A percentile compares a stretch with the other conserved stretches of the same genome.
Conservation (phyloP, 73 alveolate genomes). For the Stentor roeselii region DNA sequence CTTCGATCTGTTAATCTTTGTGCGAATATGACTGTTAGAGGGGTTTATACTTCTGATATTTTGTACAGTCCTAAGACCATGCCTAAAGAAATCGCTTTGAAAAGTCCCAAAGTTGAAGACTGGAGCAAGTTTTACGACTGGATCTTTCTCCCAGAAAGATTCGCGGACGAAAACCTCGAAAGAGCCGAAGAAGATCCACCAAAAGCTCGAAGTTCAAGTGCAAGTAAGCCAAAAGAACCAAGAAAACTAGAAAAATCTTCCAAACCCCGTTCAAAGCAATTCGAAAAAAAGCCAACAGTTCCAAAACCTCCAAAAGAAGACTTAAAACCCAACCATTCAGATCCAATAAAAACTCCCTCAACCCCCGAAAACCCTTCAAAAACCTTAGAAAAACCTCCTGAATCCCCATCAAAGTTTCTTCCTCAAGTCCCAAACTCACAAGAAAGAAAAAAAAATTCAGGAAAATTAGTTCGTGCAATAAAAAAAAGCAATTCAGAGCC, state of each 20-base stretch:
- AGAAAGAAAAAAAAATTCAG: not conserved
- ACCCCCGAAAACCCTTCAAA: not conserved
- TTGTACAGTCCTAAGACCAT: slow-evolving; percentile 58
- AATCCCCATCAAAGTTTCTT: too few species aligned
- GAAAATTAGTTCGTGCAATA: not conserved
- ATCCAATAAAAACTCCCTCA: not conserved
- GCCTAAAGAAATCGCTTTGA: slow-evolving; percentile 82
- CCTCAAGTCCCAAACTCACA: too few species aligned
- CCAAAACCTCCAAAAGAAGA: not conserved
- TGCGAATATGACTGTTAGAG: slow-evolving; percentile 65
- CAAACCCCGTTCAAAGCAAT: too few species aligned
- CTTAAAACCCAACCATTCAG: not conserved
- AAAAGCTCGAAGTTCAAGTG: not conserved
- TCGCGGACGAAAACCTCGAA: not conserved
- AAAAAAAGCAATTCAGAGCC: not conserved
- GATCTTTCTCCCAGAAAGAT: slow-evolving; percentile 43
- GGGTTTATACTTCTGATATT: slow-evolving; percentile 82
- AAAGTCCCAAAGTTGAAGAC: slow-evolving; percentile 52
- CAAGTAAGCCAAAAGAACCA: not conserved
- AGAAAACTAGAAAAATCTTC: too few species aligned
- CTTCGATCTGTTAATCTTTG: slow-evolving; percentile 64
- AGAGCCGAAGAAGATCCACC: not conserved
- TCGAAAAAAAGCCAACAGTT: not conserved
- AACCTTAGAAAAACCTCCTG: not conserved
- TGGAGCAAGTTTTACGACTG: slow-evolving; percentile 53